phyloP scores from a whole-genome alignment of 2,329 filamentous ascomycete species.

The Leptodontidium sp. region DNA sequence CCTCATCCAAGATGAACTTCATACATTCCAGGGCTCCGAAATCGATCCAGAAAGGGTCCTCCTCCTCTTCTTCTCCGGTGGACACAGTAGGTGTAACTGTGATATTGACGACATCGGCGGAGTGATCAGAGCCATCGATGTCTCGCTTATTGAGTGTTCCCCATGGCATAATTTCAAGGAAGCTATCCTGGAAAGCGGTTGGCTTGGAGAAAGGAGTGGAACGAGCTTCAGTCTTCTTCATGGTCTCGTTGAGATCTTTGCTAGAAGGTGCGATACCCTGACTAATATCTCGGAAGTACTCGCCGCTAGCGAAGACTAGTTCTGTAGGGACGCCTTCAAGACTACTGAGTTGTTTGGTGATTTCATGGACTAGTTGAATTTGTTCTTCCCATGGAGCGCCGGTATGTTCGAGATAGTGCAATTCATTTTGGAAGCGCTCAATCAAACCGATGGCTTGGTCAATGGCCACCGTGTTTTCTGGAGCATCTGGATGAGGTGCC shows the following conservation, averaged over 20 bases:
- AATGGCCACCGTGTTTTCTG: not conserved
- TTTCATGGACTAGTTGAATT: not conserved
- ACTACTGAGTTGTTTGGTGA: not conserved
- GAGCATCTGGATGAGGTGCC: not conserved
- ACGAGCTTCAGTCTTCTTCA: not conserved
- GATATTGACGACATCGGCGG: not conserved
- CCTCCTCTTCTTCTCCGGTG: not conserved
- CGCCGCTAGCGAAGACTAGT: not conserved
- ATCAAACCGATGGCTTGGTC: not conserved
- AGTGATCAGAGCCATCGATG: no score
- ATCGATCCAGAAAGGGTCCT: slow-evolving; percentile 12
- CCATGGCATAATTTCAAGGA: not conserved
- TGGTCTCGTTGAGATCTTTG: not conserved
- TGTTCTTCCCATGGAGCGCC: not conserved
- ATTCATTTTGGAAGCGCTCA: not conserved
- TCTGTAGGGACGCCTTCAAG: not conserved
- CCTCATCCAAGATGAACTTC: slow-evolving; percentile 7
- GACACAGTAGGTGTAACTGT: not conserved
- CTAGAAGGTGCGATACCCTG: not conserved
- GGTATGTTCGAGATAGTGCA: not conserved
- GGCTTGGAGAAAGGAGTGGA: not conserved
- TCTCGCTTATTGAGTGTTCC: not conserved
- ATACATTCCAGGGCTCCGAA: slow-evolving; percentile 17
- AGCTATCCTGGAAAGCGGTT: not conserved
- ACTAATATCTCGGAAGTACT: not conserved